Base-by-base conservation (phyloP, 139 green algal species). In the Edaphochlamys debaryana region DNA sequence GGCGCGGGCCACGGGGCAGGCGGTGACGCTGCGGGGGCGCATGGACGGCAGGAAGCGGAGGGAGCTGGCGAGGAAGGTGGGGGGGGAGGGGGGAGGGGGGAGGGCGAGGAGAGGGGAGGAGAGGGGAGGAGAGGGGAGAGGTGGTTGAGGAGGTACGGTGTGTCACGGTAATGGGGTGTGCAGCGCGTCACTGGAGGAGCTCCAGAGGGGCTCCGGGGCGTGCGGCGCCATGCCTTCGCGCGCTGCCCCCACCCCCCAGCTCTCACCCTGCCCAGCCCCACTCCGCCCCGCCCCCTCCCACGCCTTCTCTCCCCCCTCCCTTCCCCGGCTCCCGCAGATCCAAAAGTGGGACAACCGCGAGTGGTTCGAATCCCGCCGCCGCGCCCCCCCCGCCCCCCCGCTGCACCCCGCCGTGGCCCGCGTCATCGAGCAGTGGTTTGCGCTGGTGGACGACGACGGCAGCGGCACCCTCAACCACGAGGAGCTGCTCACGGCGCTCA, bases 381-480 rank as follows among this genome's bases (percentile, higher is more conserved):
- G 63, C 34, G 52, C 77, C 17, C 77, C 77, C 2, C 77, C 85
- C 45, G 78, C 85, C 2, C 85, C 85, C 3, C 64, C 50, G 38
- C 79, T 89, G 54, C 72, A 83, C 58, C 85, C 79, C 30, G 85
- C 82, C 13, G 73, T 89, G 0, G 32, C 58, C 25, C 58, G 80
- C 17, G 69, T 78, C 27, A 80, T 86, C 79, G 66, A 76, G 54
- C 68, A 54, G 45, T 54, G 45, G 45, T 54, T 54, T 64, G 52
- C 70, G 27, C 67, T 91, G 36, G 88, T 92, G 29, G 89, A 91
- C 42, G 77, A 88, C 38, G 89, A 92, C 67, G 75, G 79, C 64
- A 88, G 86, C 54, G 89, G 89, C 69, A 91, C 86, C 4, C 67
- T 92, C 45, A 83, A 91, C 52, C 83, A 87, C 36, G 52, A 81